Evolutionary conservation across 371 early-diverging fungal genomes (phyloP).

Genomic region (Mortierella polycephala): DNA sequence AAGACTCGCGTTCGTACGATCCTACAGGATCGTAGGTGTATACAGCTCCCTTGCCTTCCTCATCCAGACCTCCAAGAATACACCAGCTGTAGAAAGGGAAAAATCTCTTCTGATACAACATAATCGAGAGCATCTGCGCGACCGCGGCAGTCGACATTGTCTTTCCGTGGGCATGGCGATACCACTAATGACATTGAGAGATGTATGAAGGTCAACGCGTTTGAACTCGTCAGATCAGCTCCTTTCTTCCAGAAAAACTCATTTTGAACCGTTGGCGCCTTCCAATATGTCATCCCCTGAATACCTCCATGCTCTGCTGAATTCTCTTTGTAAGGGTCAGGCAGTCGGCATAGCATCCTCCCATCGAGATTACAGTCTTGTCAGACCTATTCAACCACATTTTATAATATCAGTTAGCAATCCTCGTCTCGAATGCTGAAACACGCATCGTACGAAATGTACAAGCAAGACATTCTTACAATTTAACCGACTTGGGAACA

Average conservation of each 20-base stretch:
- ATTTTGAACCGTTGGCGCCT: too few relatives aligned
- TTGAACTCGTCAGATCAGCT: too few relatives aligned
- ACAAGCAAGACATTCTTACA: conserved; percentile 58
- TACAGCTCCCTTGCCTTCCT: conserved; percentile 90
- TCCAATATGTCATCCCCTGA: too few relatives aligned
- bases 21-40: conserved; percentile 98
- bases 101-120: conserved; percentile 95
- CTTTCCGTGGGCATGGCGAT: conserved; percentile 92
- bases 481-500: conserved; percentile 91
- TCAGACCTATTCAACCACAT: conserved; percentile 68
- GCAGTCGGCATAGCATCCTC: conserved; percentile 97
- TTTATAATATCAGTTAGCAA: background rate
- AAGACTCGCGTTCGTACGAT: conserved; percentile 85
- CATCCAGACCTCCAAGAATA: conserved; percentile 93
- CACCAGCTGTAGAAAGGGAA: conserved; percentile 98
- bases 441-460: background rate
- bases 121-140: conserved; percentile 96
- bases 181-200: conserved; percentile 69
- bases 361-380: conserved; percentile 86
- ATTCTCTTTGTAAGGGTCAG: conserved; percentile 87
- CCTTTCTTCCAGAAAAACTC: too few relatives aligned
- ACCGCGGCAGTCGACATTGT: conserved; percentile 86
- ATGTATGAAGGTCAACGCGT: background rate
- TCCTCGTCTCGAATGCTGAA: background rate
- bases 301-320: conserved; percentile 91